Conservation (phyloP, 768 basidiomycete species). For the Leccinum aurantiacum region DNA sequence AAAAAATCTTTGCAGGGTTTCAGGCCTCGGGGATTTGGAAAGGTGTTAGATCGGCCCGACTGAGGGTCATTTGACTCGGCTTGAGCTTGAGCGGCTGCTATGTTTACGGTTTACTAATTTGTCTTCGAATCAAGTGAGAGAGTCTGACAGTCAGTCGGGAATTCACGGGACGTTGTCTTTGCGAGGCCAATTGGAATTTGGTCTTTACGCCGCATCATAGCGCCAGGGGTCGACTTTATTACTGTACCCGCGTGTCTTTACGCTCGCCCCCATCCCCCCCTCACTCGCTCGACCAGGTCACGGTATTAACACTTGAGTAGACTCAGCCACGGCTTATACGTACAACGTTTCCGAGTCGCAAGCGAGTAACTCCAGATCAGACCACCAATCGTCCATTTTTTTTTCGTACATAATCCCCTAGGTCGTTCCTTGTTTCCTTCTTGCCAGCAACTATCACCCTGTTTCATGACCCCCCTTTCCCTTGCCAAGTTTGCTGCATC, state of each 20-base stretch:
- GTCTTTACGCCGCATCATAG: background rate
- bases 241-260: background rate
- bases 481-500: conserved; percentile 15
- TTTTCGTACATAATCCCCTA: conserved; percentile 21
- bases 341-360: background rate
- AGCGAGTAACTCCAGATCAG: conserved; percentile 6
- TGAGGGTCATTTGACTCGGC: background rate
- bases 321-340: background rate
- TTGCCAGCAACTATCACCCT: background rate
- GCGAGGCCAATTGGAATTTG: no score
- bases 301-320: background rate
- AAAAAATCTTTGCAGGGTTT: background rate
- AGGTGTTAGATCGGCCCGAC: background rate
- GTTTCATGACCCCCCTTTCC: conserved; percentile 21
- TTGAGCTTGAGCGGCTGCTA: background rate
- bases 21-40: background rate
- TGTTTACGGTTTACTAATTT: background rate
- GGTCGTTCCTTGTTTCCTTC: background rate
- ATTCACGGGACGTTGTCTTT: no score
- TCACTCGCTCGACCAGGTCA: background rate
- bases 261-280: background rate
- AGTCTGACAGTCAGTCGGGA: no score
- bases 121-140: background rate
- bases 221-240: background rate
- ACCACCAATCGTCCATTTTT: background rate